Conservation (phyloP, 1,284 basidiomycete genomes). For the Wallemia mellicola region DNA sequence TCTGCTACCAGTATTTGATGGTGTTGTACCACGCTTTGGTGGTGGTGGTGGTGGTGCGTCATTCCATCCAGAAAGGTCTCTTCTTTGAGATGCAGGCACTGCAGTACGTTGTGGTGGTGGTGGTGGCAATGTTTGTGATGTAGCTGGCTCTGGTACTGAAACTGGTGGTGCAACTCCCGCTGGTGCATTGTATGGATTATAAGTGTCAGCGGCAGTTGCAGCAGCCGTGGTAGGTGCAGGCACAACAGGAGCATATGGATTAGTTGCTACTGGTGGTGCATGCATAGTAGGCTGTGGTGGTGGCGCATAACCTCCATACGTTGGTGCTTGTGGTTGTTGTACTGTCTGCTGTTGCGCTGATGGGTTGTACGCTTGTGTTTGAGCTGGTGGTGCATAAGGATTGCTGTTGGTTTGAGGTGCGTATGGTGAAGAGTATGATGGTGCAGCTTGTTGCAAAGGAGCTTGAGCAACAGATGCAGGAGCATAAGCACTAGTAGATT, state of each 20-base stretch:
- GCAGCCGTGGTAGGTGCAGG: constrained; percentile 7
- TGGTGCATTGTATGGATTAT: constrained; percentile 13
- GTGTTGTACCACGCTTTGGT: constrained; percentile 22
- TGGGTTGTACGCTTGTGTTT: not conserved
- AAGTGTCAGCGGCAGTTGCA: constrained; percentile 11
- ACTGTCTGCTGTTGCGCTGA: not conserved
- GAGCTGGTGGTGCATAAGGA: not conserved
- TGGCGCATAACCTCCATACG: not conserved
- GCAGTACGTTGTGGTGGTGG: constrained; percentile 13
- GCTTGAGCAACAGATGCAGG: constrained; percentile 1
- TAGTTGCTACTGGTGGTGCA: constrained; percentile 8
- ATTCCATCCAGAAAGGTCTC: constrained; percentile 64
- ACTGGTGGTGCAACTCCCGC: constrained; percentile 11
- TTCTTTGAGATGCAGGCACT: constrained; percentile 22
- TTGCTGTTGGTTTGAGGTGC: not conserved
- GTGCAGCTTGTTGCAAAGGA: too few relatives aligned
- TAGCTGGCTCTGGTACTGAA: constrained; percentile 14
- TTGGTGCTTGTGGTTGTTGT: not conserved
- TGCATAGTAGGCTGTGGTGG: not conserved
- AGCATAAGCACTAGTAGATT: not conserved
- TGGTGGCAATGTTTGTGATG: constrained; percentile 14
- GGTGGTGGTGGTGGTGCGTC: constrained; percentile 35
- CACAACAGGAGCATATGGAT: constrained; percentile 9
- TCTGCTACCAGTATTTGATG: constrained; percentile 21
- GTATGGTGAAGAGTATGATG: constrained; percentile 3